Evolutionary conservation across 805 yeast species (phyloP).

Genomic region (Isabelozyma rhagii): DNA sequence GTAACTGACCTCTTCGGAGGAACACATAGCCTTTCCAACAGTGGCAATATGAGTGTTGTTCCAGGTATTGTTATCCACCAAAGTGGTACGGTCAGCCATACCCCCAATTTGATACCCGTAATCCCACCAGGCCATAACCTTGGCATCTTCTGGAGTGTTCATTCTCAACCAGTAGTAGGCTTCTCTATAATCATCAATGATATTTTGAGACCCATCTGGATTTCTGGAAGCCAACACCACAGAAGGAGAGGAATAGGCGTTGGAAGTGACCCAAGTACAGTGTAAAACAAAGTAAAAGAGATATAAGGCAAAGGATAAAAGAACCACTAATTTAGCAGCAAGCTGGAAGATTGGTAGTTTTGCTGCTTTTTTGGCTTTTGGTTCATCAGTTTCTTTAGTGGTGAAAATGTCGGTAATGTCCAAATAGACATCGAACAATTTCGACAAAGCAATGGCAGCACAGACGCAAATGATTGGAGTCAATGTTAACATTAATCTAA

Average conservation of each 20-base stretch:
- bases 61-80: conserved; percentile 99
- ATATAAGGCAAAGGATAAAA: conserved; percentile 68
- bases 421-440: conserved; percentile 77
- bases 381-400: conserved; percentile 10
- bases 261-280: conserved; percentile 96
- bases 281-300: conserved; percentile 81
- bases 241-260: conserved; percentile 95
- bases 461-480: conserved; percentile 95
- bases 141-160: conserved; percentile 96
- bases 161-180: conserved; percentile 98
- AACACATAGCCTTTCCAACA: conserved; percentile 97
- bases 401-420: conserved; percentile 49
- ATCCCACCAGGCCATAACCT: conserved; percentile 99
- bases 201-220: conserved; percentile 79
- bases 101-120: conserved; percentile 99
- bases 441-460: conserved; percentile 85
- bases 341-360: conserved; percentile 29
- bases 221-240: conserved; percentile 83
- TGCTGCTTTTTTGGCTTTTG: conserved; percentile 4
- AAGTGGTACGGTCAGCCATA: conserved; percentile 98
- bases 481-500: conserved; percentile 92
- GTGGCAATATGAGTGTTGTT: conserved; percentile 98
- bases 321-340: conserved; percentile 59
- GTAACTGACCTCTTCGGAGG: conserved; percentile 83
- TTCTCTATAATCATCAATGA: conserved; percentile 97